Evolutionary conservation across 2,329 filamentous ascomycete species (phyloP).

Genomic region (Fusarium secorum): DNA sequence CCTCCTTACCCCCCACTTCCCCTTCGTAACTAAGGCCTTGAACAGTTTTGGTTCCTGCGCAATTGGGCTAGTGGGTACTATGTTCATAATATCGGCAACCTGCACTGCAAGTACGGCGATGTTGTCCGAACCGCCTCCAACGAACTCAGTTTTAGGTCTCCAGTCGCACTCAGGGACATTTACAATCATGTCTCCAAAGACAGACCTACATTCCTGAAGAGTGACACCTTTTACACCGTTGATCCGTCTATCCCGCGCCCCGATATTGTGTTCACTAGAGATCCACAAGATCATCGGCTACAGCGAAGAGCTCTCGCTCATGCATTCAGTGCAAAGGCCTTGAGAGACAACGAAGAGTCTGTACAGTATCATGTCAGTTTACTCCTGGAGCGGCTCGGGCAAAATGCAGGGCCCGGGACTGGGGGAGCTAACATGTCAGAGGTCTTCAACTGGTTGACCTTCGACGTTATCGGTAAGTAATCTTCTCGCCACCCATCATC

Average conservation of each 20-base stretch:
- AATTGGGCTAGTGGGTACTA: not conserved
- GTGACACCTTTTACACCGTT: slow-evolving; percentile 3
- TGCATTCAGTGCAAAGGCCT: slow-evolving; percentile 14
- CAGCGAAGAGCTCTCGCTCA: slow-evolving; percentile 18
- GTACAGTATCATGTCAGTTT: not conserved
- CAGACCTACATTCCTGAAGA: slow-evolving; percentile 7
- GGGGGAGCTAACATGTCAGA: not conserved
- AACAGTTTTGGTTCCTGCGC: slow-evolving; percentile 1
- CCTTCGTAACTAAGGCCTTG: not conserved
- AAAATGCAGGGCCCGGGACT: not conserved
- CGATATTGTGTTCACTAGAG: slow-evolving; percentile 1
- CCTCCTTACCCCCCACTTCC: fast-evolving
- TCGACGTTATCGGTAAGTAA: slow-evolving; percentile 21
- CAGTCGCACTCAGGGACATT: slow-evolving; percentile 29
- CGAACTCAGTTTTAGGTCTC: slow-evolving; percentile 24
- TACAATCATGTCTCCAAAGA: slow-evolving; percentile 22
- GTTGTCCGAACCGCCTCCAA: slow-evolving; percentile 28
- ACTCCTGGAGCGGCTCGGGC: not conserved
- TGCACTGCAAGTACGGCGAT: slow-evolving; percentile 29
- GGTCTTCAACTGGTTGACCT: slow-evolving; percentile 21
- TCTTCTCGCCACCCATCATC: fast-evolving
- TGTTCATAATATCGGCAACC: not conserved
- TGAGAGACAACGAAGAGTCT: slow-evolving; percentile 7
- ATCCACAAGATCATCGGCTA: slow-evolving; percentile 7
- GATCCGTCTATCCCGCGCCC: not conserved